Percentiles rank a stretch among this genome's conserved stretches.
Conservation (phyloP, 306 rosid species). For the Biancaea sappan region DNA sequence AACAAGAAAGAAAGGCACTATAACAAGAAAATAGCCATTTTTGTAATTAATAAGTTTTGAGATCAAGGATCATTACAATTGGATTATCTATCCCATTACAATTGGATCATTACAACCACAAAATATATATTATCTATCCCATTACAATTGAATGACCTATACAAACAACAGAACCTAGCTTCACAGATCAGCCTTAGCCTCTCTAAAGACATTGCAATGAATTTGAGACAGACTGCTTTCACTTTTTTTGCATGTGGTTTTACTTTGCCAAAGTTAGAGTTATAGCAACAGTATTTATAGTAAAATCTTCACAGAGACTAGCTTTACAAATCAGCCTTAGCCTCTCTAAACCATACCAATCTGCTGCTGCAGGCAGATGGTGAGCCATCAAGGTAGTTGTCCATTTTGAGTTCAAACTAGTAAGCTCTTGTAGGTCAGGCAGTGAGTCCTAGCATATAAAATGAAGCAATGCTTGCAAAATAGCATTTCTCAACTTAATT, state of each 20-base stretch:
- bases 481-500: slow-evolving; percentile 2
- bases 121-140: too few relatives aligned
- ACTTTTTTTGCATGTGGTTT: slow-evolving; percentile 73
- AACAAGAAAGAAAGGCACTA: too few relatives aligned
- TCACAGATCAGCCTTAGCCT: too few relatives aligned
- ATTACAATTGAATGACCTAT: too few relatives aligned
- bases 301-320: slow-evolving; percentile 58
- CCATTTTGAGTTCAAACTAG: slow-evolving; percentile 52
- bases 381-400: slow-evolving; percentile 64
- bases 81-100: too few relatives aligned
- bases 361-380: slow-evolving; percentile 78
- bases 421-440: slow-evolving; percentile 64
- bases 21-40: too few relatives aligned
- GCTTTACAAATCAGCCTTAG: slow-evolving; percentile 64
- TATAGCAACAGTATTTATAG: slow-evolving; percentile 74
- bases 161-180: too few relatives aligned
- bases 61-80: too few relatives aligned
- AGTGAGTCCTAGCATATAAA: slow-evolving; percentile 65
- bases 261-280: slow-evolving; percentile 79
- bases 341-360: slow-evolving; percentile 73
- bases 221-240: slow-evolving; percentile 61
- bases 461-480: slow-evolving; percentile 65
- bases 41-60: too few relatives aligned
- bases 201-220: slow-evolving; percentile 57
- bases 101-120: too few relatives aligned